phyloP scores from a whole-genome alignment of 306 rosid species.

The Citrullus colocynthis region DNA sequence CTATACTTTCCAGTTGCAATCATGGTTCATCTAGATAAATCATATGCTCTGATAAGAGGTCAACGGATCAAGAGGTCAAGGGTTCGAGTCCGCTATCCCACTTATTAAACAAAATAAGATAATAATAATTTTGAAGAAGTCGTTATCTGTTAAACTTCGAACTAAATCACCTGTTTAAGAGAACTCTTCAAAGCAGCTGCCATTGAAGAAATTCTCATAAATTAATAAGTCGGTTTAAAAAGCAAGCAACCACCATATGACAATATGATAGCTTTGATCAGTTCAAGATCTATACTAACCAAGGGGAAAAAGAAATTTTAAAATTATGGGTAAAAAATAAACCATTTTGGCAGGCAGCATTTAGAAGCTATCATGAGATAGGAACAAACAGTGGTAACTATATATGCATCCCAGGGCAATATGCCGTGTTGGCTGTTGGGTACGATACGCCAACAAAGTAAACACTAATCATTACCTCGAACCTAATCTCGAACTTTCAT shows the following conservation, averaged over 20 bases:
- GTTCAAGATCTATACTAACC: background rate
- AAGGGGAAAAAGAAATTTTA: background rate
- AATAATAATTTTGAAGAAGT: background rate
- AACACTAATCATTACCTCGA: constrained; percentile 22
- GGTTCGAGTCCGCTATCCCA: no score
- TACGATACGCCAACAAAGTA: background rate
- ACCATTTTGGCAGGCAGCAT: background rate
- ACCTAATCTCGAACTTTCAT: background rate
- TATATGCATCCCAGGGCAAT: background rate
- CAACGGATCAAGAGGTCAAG: no score
- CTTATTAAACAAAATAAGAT: background rate
- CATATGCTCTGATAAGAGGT: no score
- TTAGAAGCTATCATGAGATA: background rate
- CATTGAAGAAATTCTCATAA: background rate
- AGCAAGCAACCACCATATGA: background rate
- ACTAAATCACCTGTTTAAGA: background rate
- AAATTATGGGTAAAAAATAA: background rate
- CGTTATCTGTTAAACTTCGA: background rate
- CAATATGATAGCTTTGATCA: background rate
- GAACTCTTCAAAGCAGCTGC: background rate
- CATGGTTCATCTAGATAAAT: no score
- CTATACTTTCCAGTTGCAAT: no score
- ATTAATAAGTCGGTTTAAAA: background rate
- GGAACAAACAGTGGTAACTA: background rate
- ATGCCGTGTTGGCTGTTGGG: background rate